phyloP scores from a whole-genome alignment of 306 rosid species.

The Quercus gilva region DNA sequence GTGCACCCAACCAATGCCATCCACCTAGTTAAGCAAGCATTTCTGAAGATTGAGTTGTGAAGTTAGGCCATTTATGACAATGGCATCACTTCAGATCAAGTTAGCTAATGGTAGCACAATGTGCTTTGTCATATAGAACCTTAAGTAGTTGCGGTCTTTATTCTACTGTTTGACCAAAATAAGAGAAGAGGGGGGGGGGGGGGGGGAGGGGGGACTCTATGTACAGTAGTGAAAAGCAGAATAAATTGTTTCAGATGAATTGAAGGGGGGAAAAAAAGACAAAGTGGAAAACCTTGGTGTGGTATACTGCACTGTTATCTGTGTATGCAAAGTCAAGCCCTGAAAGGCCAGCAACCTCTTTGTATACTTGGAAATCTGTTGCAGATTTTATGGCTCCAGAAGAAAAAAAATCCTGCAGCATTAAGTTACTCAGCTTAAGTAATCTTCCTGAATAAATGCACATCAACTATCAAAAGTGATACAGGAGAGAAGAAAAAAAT shows the following conservation, averaged over 20 bases:
- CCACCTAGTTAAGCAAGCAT: too few relatives aligned
- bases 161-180: slow-evolving; percentile 6
- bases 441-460: slow-evolving; percentile 11
- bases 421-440: slow-evolving; percentile 21
- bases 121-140: neutral
- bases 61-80: neutral
- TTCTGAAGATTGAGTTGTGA: neutral
- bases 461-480: slow-evolving; percentile 1
- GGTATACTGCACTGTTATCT: slow-evolving; percentile 89
- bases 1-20: too few relatives aligned
- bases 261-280: slow-evolving; percentile 19
- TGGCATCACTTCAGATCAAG: neutral
- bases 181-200: neutral
- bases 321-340: slow-evolving; percentile 91
- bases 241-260: slow-evolving; percentile 11
- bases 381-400: slow-evolving; percentile 91
- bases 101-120: neutral
- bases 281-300: slow-evolving; percentile 71
- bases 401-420: slow-evolving; percentile 78
- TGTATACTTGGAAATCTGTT: slow-evolving; percentile 91
- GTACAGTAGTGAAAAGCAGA: slow-evolving; percentile 18
- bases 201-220: slow-evolving; percentile 2
- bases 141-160: neutral
- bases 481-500: neutral
- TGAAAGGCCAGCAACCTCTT: slow-evolving; percentile 85